Evolutionary conservation across 345 rosid genomes (phyloP).

Genomic region (Eucalyptus erythrocorys): DNA sequence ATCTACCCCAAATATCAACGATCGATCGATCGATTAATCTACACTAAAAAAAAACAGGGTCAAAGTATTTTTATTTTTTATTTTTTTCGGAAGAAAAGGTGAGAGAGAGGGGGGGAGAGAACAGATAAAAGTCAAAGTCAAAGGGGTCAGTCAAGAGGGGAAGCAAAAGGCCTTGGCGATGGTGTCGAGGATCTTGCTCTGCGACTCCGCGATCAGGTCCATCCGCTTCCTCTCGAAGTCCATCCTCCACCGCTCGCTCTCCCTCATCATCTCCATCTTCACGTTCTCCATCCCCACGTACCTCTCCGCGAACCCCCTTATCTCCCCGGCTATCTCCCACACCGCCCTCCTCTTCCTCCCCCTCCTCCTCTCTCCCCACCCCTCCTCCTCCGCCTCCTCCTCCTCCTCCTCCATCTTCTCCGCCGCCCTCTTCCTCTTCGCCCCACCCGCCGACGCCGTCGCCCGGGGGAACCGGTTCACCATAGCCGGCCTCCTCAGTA

Average conservation of each 20-base stretch:
- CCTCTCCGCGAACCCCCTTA: slow-evolving; percentile 47
- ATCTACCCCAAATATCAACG: background rate
- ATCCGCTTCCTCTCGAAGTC: slow-evolving; percentile 63
- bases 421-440: background rate
- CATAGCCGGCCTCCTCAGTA: slow-evolving; percentile 34
- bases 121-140: background rate
- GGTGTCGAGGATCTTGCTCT: slow-evolving; percentile 39
- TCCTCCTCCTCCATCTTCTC: slow-evolving; percentile 7
- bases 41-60: background rate
- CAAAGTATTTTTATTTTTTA: background rate
- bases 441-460: background rate
- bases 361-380: background rate
- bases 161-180: slow-evolving; percentile 19
- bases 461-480: slow-evolving; percentile 38
- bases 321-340: slow-evolving; percentile 36
- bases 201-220: slow-evolving; percentile 41
- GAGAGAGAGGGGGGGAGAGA: background rate
- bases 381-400: background rate
- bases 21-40: background rate
- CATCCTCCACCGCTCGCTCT: slow-evolving; percentile 38
- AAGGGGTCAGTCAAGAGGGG: background rate
- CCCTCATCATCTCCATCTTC: slow-evolving; percentile 59
- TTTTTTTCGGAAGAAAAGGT: background rate
- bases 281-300: slow-evolving; percentile 45
- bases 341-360: slow-evolving; percentile 9